Conservation (phyloP, 2,329 filamentous ascomycete species). For the Harringtonia aguacate region DNA sequence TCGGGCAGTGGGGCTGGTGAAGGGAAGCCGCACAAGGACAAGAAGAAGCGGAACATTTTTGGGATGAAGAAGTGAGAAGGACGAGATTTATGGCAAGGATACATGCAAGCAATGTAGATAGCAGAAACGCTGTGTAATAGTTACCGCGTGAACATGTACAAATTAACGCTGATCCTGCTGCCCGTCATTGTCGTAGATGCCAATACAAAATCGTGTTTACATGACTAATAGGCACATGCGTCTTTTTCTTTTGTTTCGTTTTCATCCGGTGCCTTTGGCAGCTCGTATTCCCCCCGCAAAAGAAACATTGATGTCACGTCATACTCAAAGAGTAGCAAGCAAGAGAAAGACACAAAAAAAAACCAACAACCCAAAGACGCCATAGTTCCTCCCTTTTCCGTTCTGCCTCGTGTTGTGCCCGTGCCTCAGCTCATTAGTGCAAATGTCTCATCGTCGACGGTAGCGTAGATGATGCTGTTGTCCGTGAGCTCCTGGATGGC, state of each 20-base stretch:
- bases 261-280: no score
- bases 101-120: neutral
- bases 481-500: slow-evolving; percentile 74
- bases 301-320: no score
- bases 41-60: slow-evolving; percentile 24
- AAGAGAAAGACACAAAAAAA: neutral
- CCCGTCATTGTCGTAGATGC: no score
- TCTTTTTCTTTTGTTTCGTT: no score
- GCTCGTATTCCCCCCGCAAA: no score
- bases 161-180: no score
- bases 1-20: slow-evolving; percentile 7
- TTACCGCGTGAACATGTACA: no score
- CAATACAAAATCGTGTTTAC: no score
- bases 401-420: no score
- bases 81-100: neutral
- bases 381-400: neutral
- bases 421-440: no score
- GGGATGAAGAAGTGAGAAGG: slow-evolving; percentile 19
- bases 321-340: neutral
- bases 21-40: slow-evolving; percentile 33
- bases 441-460: slow-evolving; percentile 81
- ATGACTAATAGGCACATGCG: no score
- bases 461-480: slow-evolving; percentile 74
- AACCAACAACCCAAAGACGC: neutral
- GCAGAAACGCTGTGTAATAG: neutral